Conservation (phyloP, 352 stramenopile genomes). For the Phytophthora capsici region DNA sequence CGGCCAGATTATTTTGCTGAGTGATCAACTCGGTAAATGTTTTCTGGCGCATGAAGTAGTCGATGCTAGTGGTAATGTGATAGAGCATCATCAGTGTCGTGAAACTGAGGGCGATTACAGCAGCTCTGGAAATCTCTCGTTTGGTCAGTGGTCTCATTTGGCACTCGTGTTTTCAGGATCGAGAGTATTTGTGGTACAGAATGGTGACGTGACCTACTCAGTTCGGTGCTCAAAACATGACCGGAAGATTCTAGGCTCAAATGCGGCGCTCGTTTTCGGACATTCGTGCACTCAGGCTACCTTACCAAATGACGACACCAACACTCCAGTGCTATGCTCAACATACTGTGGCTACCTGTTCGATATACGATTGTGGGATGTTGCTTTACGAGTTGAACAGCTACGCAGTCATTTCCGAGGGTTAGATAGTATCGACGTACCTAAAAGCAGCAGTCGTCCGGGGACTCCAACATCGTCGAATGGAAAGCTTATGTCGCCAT, state of each 20-base stretch:
- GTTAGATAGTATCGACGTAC: conserved; percentile 42
- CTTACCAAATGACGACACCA: background rate
- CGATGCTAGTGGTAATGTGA: conserved; percentile 5
- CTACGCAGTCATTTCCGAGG: conserved; percentile 58
- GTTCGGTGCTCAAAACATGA: conserved; percentile 6
- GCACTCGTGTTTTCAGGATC: conserved; percentile 55
- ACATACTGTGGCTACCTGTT: conserved; percentile 49
- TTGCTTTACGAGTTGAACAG: conserved; percentile 58
- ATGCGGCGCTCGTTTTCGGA: conserved; percentile 25
- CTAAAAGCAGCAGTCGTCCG: conserved; percentile 24
- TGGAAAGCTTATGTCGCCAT: conserved; percentile 23
- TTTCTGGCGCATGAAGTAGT: conserved; percentile 10
- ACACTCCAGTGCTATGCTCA: background rate
- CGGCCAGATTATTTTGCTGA: conserved; percentile 19
- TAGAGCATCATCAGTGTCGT: conserved; percentile 12
- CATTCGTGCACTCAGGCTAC: conserved; percentile 2
- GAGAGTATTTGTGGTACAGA: conserved; percentile 42
- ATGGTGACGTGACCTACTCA: conserved; percentile 41
- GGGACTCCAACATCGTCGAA: conserved; percentile 27
- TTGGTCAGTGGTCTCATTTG: conserved; percentile 58
- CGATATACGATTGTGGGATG: conserved; percentile 71
- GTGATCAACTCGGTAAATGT: conserved; percentile 23
- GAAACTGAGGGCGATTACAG: background rate
- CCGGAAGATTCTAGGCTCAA: conserved; percentile 13
- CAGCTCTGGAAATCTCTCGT: conserved; percentile 8